Base-by-base conservation (phyloP, 2,329 filamentous ascomycete genomes). In the Neopestalotiopsis sp. region DNA sequence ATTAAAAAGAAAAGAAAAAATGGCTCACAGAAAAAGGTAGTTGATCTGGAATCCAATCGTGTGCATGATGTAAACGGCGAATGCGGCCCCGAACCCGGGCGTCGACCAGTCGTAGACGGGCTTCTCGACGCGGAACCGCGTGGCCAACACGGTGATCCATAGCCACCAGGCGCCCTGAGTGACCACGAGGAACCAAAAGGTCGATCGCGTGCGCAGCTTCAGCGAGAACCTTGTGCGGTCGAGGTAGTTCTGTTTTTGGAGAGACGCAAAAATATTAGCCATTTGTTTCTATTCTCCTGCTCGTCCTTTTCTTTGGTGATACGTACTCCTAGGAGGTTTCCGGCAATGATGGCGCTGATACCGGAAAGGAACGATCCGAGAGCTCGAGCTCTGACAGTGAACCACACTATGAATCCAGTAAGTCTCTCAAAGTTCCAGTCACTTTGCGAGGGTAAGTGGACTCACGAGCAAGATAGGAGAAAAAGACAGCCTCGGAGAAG, bases 121-220 rank as follows among this genome's bases (percentile, higher is more conserved):
- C 20, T 83, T 80, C 0, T 86, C 87, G 12, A 80, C 78, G 17
- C 83, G 83, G 76, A 89, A 94, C 38, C 87, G 82, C 0, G 90
- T 90, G 0, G 89, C 89, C 2, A 92, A 78, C 2, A 94, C 79
- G 0, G 91, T 92, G 0, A 87, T 88, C 91, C 92, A 94, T 3
- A 89, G 82, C 91, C 92, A 94, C 87, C 90, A 93, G 0, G 83
- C 90, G 0, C 91, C 91, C 73, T 92, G 90, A 0, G 91, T 76
- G 0, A 84, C 80, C 17, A 86, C 81, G 58, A 91, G 85, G 3
- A 81, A 68, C 70, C 80, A 82, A 73, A 92, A 93, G 0, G 88
- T 82, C 3, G 77, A 82, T 3, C 91, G 82, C 1, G 87, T 83
- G 5, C 90, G 84, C 0, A 79, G 76, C 70, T 86, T 87, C 3